These are phyloP conservation scores for Aspergillus candidus DNA, from an alignment of 2,329 filamentous ascomycete species.

Conservation along the genomic window DNA sequence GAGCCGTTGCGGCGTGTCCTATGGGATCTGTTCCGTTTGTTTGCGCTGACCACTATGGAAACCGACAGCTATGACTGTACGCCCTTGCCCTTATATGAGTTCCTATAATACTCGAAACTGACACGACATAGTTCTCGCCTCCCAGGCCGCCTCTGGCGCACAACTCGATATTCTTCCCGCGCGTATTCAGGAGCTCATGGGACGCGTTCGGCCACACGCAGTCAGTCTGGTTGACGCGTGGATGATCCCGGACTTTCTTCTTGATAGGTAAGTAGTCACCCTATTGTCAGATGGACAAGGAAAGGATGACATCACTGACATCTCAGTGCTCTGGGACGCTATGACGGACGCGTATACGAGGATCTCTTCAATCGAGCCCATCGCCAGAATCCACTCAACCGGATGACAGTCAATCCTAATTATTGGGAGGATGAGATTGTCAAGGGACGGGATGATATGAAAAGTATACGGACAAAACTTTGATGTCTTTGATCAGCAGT, in stretches of 20 bases:
- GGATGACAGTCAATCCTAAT: constrained; percentile 42
- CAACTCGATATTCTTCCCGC: too few relatives aligned
- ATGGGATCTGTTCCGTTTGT: constrained; percentile 43
- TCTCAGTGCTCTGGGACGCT: constrained; percentile 43
- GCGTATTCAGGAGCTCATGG: constrained; percentile 42
- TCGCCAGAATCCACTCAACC: constrained; percentile 47
- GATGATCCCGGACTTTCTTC: constrained; percentile 48
- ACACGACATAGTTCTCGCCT: too few relatives aligned
- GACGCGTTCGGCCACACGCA: constrained; percentile 44
- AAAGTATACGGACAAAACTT: too few relatives aligned
- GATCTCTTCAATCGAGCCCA: constrained; percentile 48
- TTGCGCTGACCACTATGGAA: constrained; percentile 45
- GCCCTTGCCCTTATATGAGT: background rate
- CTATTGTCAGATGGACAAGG: too few relatives aligned
- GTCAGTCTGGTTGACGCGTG: constrained; percentile 49
- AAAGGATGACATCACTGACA: background rate
- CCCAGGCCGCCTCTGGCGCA: too few relatives aligned
- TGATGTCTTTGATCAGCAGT: constrained; percentile 10
- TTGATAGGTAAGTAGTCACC: constrained; percentile 32
- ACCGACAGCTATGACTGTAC: constrained; percentile 28
- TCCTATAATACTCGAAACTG: too few relatives aligned
- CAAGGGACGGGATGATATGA: background rate
- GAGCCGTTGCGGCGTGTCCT: constrained; percentile 45
- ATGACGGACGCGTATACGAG: constrained; percentile 50
- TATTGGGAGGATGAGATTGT: constrained; percentile 18